These are phyloP conservation scores for Ailanthus altissimus DNA, from an alignment of 345 rosid species.

Conservation along the genomic window DNA sequence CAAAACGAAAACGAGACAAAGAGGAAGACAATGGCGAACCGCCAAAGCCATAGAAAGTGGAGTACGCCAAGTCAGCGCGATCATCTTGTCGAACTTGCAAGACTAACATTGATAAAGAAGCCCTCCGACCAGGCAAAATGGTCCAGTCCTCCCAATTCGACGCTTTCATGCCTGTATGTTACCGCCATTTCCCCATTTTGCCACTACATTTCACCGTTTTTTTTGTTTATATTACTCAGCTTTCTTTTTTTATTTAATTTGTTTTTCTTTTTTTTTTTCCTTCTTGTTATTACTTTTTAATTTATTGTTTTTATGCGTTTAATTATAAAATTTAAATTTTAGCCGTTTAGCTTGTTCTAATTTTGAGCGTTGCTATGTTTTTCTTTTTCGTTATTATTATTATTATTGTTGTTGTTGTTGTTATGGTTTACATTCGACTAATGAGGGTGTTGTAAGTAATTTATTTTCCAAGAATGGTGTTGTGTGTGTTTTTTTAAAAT, in stretches of 20 bases:
- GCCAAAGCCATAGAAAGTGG: conserved; percentile 87
- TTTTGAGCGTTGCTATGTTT: not conserved
- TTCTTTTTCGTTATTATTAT: not conserved
- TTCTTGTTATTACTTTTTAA: not conserved
- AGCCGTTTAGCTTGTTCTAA: not conserved
- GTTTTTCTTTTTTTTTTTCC: not conserved
- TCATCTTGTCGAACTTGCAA: conserved; percentile 89
- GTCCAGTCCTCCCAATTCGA: conserved; percentile 86
- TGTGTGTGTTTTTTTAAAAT: not conserved
- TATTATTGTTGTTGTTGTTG: not conserved
- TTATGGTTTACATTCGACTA: not conserved
- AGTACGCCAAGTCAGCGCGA: conserved; percentile 91
- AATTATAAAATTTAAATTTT: not conserved
- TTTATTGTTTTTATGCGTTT: not conserved
- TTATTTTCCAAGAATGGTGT: not conserved
- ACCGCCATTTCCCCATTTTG: not conserved
- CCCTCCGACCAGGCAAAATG: conserved; percentile 82
- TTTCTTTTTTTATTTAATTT: not conserved
- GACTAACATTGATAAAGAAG: conserved; percentile 61
- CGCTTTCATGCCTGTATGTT: conserved; percentile 84
- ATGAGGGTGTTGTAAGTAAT: not conserved
- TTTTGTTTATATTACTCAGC: too few species aligned
- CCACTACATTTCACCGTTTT: not conserved
- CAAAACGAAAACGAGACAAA: not conserved
- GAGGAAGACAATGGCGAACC: conserved; percentile 46